These are phyloP conservation scores for Ogataea ganodermae DNA, from an alignment of 805 yeast genomes.

Conservation along the genomic window DNA sequence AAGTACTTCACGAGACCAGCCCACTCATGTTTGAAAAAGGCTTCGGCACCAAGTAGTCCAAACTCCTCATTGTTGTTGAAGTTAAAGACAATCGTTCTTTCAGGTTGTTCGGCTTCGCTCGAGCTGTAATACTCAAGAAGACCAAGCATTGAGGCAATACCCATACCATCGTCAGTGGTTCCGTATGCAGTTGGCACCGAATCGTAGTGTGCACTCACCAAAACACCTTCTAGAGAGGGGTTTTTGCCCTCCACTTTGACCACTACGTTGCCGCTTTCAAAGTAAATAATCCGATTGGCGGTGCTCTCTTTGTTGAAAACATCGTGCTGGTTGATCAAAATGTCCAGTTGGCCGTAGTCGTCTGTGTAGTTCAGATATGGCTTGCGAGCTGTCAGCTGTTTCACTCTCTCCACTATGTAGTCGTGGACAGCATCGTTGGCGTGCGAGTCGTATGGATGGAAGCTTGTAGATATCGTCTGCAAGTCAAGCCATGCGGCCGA, in stretches of 20 bases:
- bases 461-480: slow-evolving; percentile 62
- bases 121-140: slow-evolving; percentile 52
- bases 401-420: slow-evolving; percentile 52
- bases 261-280: slow-evolving; percentile 78
- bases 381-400: slow-evolving; percentile 32
- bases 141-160: slow-evolving; percentile 79
- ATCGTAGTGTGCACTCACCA: slow-evolving; percentile 86
- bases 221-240: slow-evolving; percentile 59
- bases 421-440: slow-evolving; percentile 78
- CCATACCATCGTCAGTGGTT: slow-evolving; percentile 91
- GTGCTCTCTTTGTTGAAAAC: slow-evolving; percentile 46
- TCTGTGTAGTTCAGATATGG: slow-evolving; percentile 41
- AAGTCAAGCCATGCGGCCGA: slow-evolving; percentile 68
- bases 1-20: slow-evolving; percentile 59
- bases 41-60: slow-evolving; percentile 79
- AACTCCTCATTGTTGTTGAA: slow-evolving; percentile 90
- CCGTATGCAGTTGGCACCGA: slow-evolving; percentile 87
- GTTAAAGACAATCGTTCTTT: slow-evolving; percentile 74
- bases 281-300: slow-evolving; percentile 60
- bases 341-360: slow-evolving; percentile 41
- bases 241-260: slow-evolving; percentile 72
- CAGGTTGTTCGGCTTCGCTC: slow-evolving; percentile 48
- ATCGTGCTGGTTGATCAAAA: slow-evolving; percentile 50
- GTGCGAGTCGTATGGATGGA: slow-evolving; percentile 79
- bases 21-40: slow-evolving; percentile 77